A percentile compares a stretch with the other conserved stretches of the same genome.
Conservation (phyloP, 805 yeast genomes). For the Candida xyloterini region DNA sequence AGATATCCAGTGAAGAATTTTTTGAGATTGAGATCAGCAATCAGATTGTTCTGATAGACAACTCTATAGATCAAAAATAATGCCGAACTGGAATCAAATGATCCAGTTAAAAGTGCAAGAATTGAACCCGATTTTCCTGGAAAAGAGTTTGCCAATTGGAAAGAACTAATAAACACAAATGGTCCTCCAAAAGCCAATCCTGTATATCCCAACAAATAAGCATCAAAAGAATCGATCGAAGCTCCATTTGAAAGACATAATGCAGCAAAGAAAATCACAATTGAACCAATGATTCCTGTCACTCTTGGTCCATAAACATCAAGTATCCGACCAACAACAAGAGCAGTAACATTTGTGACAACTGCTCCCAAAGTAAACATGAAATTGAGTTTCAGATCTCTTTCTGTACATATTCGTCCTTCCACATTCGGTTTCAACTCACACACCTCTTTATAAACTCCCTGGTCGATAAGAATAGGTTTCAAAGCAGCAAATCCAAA, state of each 20-base stretch:
- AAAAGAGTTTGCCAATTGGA: conserved; percentile 85
- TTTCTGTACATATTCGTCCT: conserved; percentile 52
- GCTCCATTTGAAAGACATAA: conserved; percentile 26
- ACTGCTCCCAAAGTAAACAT: conserved; percentile 87
- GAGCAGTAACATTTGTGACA: conserved; percentile 77
- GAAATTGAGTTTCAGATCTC: conserved; percentile 76
- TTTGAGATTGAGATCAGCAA: conserved; percentile 41
- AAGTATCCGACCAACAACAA: conserved; percentile 76
- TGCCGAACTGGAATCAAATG: conserved; percentile 91
- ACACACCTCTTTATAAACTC: conserved; percentile 69
- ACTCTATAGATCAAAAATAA: conserved; percentile 73
- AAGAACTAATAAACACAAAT: conserved; percentile 83
- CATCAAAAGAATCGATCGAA: conserved; percentile 43
- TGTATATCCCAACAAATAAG: conserved; percentile 71
- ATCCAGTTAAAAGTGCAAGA: conserved; percentile 84
- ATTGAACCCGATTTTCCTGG: conserved; percentile 80
- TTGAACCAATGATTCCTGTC: conserved; percentile 72
- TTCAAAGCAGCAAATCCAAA: conserved; percentile 96
- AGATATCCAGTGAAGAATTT: conserved; percentile 66
- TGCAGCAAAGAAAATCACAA: conserved; percentile 57
- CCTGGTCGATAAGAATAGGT: conserved; percentile 73
- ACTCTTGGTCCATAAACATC: conserved; percentile 80
- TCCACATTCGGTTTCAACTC: conserved; percentile 12
- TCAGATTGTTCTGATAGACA: conserved; percentile 46
- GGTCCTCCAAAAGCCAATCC: conserved; percentile 89